Percentiles rank a stretch among this genome's conserved stretches.
These are phyloP conservation scores for Pseudogymnoascus verrucosus DNA, from an alignment of 2,329 filamentous ascomycete species.

Conservation along the genomic window DNA sequence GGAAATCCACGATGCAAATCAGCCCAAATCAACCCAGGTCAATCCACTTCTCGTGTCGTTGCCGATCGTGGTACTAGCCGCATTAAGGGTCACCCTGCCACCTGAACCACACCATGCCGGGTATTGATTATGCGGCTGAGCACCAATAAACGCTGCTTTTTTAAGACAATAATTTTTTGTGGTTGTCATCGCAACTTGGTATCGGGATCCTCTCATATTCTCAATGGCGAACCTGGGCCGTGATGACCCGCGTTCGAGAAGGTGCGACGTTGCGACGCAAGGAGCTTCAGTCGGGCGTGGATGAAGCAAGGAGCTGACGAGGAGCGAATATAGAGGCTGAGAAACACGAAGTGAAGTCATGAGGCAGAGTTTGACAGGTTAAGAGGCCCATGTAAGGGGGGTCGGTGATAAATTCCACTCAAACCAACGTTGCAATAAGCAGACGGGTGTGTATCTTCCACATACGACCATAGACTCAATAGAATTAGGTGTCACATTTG, in stretches of 20 bases:
- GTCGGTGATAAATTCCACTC: background rate
- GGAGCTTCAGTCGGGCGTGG: background rate
- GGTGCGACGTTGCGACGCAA: background rate
- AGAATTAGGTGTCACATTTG: background rate
- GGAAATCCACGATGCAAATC: background rate
- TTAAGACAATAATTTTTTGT: background rate
- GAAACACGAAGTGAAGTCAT: background rate
- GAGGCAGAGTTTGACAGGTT: background rate
- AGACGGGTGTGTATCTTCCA: background rate
- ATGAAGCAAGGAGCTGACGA: background rate
- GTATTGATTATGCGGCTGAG: background rate
- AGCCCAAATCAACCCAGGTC: background rate
- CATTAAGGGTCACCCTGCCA: background rate
- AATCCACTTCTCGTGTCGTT: background rate
- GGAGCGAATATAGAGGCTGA: background rate
- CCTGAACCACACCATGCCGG: background rate
- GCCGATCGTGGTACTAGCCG: slow-evolving; percentile 5
- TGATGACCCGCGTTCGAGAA: background rate
- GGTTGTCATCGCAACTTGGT: background rate
- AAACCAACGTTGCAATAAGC: background rate
- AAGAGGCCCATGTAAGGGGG: background rate
- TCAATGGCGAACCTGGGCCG: background rate
- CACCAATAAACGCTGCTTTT: background rate
- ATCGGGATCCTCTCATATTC: background rate
- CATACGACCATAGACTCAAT: background rate